These are phyloP conservation scores for Fusarium graminum DNA, from an alignment of 2,329 filamentous ascomycete genomes.

Conservation along the genomic window DNA sequence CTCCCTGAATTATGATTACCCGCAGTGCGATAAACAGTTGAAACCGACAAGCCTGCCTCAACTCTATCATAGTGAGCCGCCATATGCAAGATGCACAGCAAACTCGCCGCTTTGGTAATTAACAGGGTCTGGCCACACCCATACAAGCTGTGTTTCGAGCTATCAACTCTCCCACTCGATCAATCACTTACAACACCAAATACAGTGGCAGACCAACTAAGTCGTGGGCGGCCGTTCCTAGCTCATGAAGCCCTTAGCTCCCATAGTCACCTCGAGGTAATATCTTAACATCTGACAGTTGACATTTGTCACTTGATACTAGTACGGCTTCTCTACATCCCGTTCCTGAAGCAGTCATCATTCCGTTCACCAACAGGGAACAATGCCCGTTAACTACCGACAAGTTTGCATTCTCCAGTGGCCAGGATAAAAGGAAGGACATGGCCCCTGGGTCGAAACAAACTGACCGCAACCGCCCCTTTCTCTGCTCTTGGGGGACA, in stretches of 20 bases:
- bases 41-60: no score
- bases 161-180: not conserved
- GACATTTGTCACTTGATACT: slow-evolving; percentile 5
- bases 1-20: not conserved
- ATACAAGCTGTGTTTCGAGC: not conserved
- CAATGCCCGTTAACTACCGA: slow-evolving; percentile 19
- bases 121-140: not conserved
- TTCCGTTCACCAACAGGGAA: slow-evolving; percentile 17
- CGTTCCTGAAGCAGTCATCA: slow-evolving; percentile 24
- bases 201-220: slow-evolving; percentile 6
- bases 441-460: slow-evolving; percentile 13
- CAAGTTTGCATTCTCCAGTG: slow-evolving; percentile 11
- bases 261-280: slow-evolving; percentile 14
- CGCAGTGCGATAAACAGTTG: no score
- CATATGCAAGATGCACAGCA: not conserved
- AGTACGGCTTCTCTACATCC: slow-evolving; percentile 6
- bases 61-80: not conserved
- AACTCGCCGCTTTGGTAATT: not conserved
- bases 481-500: not conserved
- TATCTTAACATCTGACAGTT: not conserved
- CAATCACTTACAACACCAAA: not conserved
- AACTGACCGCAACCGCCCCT: slow-evolving; percentile 4
- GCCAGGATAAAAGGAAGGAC: not conserved
- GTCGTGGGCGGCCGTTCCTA: slow-evolving; percentile 21
- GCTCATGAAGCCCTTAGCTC: slow-evolving; percentile 5